Conservation (phyloP, 1,284 basidiomycete species). For the Cutaneotrichosporon sp. region DNA sequence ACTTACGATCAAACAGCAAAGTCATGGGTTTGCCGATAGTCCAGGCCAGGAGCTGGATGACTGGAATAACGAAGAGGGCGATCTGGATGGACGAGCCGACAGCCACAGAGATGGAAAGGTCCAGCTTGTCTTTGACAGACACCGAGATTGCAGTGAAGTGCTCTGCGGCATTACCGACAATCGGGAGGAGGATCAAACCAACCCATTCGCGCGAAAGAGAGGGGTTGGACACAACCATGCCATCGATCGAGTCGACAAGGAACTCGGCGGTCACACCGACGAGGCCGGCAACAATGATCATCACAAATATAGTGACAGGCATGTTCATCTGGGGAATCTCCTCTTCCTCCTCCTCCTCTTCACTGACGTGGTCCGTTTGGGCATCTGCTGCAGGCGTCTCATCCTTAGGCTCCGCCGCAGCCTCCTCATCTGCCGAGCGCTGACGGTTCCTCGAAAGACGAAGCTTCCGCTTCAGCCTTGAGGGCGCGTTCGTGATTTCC, state of each 20-base stretch:
- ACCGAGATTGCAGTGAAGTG: constrained; percentile 84
- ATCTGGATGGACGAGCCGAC: constrained; percentile 91
- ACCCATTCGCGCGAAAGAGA: constrained; percentile 66
- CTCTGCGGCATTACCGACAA: constrained; percentile 54
- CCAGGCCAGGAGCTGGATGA: constrained; percentile 55
- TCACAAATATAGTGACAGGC: constrained; percentile 49
- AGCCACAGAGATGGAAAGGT: constrained; percentile 65
- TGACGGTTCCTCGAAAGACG: no score
- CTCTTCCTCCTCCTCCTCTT: constrained; percentile 41
- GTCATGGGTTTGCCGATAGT: constrained; percentile 52
- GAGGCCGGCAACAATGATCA: constrained; percentile 41
- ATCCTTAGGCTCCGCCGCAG: not conserved
- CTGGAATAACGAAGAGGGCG: constrained; percentile 73
- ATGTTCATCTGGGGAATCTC: constrained; percentile 51
- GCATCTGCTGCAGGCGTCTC: not conserved
- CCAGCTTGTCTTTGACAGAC: constrained; percentile 65
- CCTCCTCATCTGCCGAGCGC: not conserved
- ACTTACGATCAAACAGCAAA: constrained; percentile 45
- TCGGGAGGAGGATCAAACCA: constrained; percentile 52
- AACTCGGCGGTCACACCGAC: constrained; percentile 71
- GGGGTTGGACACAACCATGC: constrained; percentile 46
- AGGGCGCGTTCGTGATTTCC: not conserved
- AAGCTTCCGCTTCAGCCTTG: not conserved
- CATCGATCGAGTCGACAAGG: constrained; percentile 45
- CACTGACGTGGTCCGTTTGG: not conserved